A percentile compares a stretch with the other conserved stretches of the same genome.
Conservation (phyloP, 768 basidiomycete species). For the Mycena chlorophos region DNA sequence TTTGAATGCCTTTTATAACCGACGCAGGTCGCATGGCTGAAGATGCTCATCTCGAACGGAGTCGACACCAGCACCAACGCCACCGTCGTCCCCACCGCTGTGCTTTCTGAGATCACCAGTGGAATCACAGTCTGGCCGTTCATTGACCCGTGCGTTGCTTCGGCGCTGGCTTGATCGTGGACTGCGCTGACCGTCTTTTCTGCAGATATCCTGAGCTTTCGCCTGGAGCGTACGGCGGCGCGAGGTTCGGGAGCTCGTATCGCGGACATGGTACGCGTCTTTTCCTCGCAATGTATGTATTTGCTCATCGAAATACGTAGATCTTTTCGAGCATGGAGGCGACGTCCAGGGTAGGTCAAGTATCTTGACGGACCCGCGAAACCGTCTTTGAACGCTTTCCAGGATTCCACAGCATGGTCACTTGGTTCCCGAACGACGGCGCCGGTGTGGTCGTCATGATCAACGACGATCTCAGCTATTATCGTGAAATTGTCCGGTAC, state of each 20-base stretch:
- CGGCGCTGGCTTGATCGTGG: neutral
- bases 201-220: conserved; percentile 25
- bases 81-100: conserved; percentile 28
- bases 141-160: conserved; percentile 5
- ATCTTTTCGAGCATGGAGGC: conserved; percentile 25
- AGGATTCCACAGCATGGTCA: conserved; percentile 15
- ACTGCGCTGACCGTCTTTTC: neutral
- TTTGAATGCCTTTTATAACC: neutral
- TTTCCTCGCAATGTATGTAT: neutral
- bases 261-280: conserved; percentile 27
- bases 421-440: conserved; percentile 14
- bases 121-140: conserved; percentile 26
- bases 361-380: neutral
- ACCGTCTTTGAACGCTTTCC: neutral
- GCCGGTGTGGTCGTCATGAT: conserved; percentile 10
- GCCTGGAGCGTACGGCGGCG: conserved; percentile 31
- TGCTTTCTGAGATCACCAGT: conserved; percentile 24
- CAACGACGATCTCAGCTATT: conserved; percentile 14
- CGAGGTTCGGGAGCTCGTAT: conserved; percentile 25
- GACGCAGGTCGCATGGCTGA: conserved; percentile 27
- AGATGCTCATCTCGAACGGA: conserved; percentile 28
- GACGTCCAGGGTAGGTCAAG: conserved; percentile 17
- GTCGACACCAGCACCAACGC: conserved; percentile 26
- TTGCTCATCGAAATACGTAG: conserved; percentile 14
- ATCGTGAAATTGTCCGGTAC: conserved; percentile 11